These are phyloP conservation scores for Micractinium sp. DNA, from an alignment of 139 green algal species.

Conservation along the genomic window DNA sequence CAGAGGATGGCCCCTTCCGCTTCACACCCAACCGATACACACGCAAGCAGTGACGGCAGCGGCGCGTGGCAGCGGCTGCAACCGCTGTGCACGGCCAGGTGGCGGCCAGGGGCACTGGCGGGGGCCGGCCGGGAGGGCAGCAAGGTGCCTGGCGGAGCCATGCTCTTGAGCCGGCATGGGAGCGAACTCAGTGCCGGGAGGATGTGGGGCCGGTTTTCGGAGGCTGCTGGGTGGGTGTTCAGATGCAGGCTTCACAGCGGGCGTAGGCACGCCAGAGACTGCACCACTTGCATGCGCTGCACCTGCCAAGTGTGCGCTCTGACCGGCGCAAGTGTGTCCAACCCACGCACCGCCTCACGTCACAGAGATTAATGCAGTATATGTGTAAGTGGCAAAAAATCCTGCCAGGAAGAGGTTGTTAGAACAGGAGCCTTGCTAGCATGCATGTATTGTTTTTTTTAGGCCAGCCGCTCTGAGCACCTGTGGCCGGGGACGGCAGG, in stretches of 20 bases:
- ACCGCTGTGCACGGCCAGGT: background rate
- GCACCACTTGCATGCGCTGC: background rate
- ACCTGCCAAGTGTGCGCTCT: too few species aligned
- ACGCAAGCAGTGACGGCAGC: conserved; percentile 44
- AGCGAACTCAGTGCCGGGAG: background rate
- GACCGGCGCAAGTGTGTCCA: too few species aligned
- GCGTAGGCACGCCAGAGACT: too few species aligned
- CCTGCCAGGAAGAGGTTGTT: too few species aligned
- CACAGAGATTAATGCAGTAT: too few species aligned
- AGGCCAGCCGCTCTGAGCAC: too few species aligned
- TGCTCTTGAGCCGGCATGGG: background rate
- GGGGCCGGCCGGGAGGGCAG: too few species aligned
- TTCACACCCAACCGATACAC: conserved; percentile 55
- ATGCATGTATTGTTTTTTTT: too few species aligned
- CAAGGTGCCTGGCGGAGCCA: background rate
- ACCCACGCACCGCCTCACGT: too few species aligned
- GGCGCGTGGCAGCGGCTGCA: background rate
- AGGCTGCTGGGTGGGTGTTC: background rate
- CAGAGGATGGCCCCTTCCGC: conserved; percentile 51
- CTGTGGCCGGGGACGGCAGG: too few species aligned
- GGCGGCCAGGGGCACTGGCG: background rate
- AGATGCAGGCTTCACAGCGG: background rate
- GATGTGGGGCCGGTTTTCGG: background rate
- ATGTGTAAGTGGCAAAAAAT: too few species aligned
- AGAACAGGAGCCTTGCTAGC: too few species aligned